A percentile compares a stretch with the other conserved stretches of the same genome.
Conservation (phyloP, 2,329 filamentous ascomycete species). For the Juglanconis oblonga region DNA sequence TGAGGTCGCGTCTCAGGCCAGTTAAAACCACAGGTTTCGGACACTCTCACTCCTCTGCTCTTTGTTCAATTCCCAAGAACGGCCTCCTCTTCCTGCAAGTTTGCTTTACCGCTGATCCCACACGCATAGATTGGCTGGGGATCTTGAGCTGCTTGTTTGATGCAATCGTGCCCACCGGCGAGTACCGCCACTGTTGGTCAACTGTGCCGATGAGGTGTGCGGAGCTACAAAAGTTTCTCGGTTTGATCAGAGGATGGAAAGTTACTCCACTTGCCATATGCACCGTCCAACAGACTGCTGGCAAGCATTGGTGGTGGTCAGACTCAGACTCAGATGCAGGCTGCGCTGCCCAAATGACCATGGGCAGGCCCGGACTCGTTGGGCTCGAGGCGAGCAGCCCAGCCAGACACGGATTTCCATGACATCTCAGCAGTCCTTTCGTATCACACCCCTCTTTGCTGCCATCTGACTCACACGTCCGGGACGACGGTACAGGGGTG, state of each 20-base stretch:
- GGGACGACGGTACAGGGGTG: slow-evolving; percentile 9
- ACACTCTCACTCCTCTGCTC: background rate
- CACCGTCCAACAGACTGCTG: background rate
- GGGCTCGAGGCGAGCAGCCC: background rate
- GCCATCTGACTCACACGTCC: background rate
- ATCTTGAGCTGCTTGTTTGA: background rate
- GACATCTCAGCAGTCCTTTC: background rate
- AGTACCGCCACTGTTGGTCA: no score
- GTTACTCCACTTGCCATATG: no score
- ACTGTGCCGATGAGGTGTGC: no score
- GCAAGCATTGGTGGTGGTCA: slow-evolving; percentile 10
- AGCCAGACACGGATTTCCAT: background rate
- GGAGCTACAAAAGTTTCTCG: no score
- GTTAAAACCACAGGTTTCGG: background rate
- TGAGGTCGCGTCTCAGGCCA: background rate
- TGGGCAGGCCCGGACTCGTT: background rate
- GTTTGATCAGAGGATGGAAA: no score
- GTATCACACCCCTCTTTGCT: slow-evolving; percentile 1
- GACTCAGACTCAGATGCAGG: background rate
- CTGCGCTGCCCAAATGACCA: background rate
- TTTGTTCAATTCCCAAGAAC: background rate
- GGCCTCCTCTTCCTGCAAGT: background rate
- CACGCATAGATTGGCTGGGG: background rate
- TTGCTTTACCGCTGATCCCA: background rate
- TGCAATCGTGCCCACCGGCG: no score